Evolutionary conservation across 768 basidiomycete species (phyloP), one percentile per base, ranked within the genome.

Genomic region (Auricularia sp.): DNA sequence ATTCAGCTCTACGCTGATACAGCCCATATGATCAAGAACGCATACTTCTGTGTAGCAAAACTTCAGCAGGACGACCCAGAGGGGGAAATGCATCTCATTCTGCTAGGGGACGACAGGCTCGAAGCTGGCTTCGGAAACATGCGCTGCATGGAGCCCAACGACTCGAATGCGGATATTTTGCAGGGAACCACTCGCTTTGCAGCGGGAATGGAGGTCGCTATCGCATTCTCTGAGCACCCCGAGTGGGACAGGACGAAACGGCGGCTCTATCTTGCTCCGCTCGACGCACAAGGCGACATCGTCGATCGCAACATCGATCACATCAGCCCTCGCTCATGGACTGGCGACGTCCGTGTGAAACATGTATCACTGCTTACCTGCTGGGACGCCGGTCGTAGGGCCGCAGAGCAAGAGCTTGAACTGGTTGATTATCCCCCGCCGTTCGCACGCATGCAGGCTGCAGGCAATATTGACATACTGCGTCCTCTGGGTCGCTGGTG

Each of bases 11-110:
- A 71, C 63, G 21, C 65, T 1, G 75, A 80, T 65, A 66, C 77
- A 51, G 70, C 73, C 69, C 65, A 75, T 3, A 77, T 77, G 75
- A 70, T 79, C 64, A 79, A 77, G 69, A 79, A 78, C 63, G 70
- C 65, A 0, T 76, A 65, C 54, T 79, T 78, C 62, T 79, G 77
- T 62, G 70, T 79, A 21, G 77, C 73, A 0, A 80, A 78, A 63
- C 65, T 71, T 16, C 76, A 79, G 54, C 65, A 73, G 3, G 73
- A 79, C 62, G 61, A 72, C 62, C 75, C 75, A 0, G 64, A 73
- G 58, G 68, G 70, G 0, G 36, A 69, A 37, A 77, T 79, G 62
- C 78, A 66, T 61, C 39, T 79, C 1, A 75, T 76, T 11, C 70
- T 77, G 0, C 65, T 79, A 1, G 78, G 78, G 24, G 79, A 77